Evolutionary conservation across 1,139 yeast genomes (phyloP), one percentile per base, ranked within the genome.

Genomic region (Blastobotrys arbuscula): DNA sequence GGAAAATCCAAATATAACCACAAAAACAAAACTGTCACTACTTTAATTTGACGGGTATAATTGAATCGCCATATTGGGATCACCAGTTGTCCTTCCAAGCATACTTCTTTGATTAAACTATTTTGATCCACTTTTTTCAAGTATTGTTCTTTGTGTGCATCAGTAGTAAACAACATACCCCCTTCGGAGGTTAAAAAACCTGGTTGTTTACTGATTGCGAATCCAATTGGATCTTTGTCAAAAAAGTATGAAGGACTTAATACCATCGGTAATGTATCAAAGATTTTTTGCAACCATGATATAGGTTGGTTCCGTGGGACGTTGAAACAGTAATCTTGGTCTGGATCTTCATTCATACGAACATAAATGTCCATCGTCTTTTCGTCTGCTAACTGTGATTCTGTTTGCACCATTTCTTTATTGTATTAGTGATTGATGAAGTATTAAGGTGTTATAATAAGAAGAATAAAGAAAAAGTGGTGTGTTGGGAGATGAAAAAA

Each of bases 1-100:
- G 98, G 98, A 63, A 92, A 74, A 68, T 92, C 97, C 2, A 95
- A 81, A 66, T 90, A 92, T 54, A 92, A 76, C 97, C 98, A 92
- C 18, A 69, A 69, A 13, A 76, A 48, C 60, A 89, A 71, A 7
- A 75, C 53, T 0, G 76, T 48, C 16, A 77, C 53, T 45, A 81
- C 72, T 1, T 74, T 55, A 52, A 75, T 68, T 55, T 75, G 74
- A 21, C 77, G 74, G 47, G 74, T 70, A 41, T 70, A 65, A 62
- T 83, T 77, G 56, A 70, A 74, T 52, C 77, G 75, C 95, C 96
- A 92, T 33, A 75, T 68, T 7, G 98, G 98, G 16, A 88, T 65
- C 54, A 90, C 71, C 66, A 92, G 76, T 71, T 90, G 97, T 42
- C 96, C 96, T 19, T 96, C 96, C 87, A 95, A 83, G 49, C 79